Conservation (phyloP, 768 basidiomycete species). For the Nevesoporus exiguus region DNA sequence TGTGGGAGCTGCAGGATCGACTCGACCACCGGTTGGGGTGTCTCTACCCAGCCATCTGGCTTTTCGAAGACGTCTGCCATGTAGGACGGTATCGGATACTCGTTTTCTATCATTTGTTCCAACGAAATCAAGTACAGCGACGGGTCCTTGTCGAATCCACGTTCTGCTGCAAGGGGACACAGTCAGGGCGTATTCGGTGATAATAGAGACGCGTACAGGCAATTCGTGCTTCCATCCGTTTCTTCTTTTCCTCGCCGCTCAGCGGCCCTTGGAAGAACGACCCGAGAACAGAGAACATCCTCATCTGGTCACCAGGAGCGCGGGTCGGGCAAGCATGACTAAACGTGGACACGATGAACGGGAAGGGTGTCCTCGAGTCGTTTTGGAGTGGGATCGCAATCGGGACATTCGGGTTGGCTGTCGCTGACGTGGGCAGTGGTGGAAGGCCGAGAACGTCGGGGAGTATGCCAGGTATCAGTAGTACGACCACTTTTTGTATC, state of each 20-base stretch:
- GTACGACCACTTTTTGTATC: constrained; percentile 73
- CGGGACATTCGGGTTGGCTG: constrained; percentile 53
- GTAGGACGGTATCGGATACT: constrained; percentile 87
- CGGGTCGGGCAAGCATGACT: constrained; percentile 92
- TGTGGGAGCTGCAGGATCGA: constrained; percentile 31
- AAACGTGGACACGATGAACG: constrained; percentile 76
- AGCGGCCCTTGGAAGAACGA: constrained; percentile 81
- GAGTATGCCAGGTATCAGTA: constrained; percentile 87
- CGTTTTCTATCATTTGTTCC: constrained; percentile 92
- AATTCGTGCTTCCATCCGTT: constrained; percentile 46
- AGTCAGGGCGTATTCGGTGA: constrained; percentile 3
- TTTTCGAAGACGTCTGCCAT: constrained; percentile 68
- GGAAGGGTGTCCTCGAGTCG: constrained; percentile 39
- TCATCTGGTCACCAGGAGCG: constrained; percentile 83
- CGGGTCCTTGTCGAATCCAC: constrained; percentile 59
- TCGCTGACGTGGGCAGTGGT: constrained; percentile 66
- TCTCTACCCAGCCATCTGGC: constrained; percentile 78
- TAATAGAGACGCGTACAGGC: constrained; percentile 28
- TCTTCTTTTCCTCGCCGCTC: constrained; percentile 74
- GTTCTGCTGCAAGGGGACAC: constrained; percentile 45
- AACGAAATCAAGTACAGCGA: constrained; percentile 68
- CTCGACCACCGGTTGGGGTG: constrained; percentile 46
- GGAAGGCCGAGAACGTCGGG: constrained; percentile 70
- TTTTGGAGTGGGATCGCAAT: constrained; percentile 41
- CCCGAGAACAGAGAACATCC: constrained; percentile 83